Conservation (phyloP, 306 rosid genomes). For the Vigna reflexopilosa region DNA sequence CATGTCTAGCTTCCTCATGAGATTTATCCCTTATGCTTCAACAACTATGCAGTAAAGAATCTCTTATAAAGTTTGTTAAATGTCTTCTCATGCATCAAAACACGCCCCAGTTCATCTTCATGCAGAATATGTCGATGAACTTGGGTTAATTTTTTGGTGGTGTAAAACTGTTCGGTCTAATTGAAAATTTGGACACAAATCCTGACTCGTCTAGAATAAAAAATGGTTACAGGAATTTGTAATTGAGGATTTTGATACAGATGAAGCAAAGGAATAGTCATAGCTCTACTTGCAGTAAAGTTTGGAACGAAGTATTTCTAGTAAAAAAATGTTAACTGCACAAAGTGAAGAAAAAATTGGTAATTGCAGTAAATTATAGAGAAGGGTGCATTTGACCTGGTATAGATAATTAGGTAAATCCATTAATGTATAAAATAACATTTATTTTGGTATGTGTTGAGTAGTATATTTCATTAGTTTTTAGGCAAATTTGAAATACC, state of each 20-base stretch:
- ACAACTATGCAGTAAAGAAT: conserved; percentile 50
- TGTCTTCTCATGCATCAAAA: conserved; percentile 23
- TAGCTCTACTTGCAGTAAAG: conserved; percentile 19
- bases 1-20: conserved; percentile 92
- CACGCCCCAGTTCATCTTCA: conserved; percentile 27
- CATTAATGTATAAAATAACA: background rate
- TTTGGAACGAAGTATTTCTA: conserved; percentile 4
- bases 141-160: conserved; percentile 21
- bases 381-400: background rate
- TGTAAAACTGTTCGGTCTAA: conserved; percentile 40
- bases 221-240: conserved; percentile 43
- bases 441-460: background rate
- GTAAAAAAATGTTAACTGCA: background rate
- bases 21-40: conserved; percentile 65
- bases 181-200: conserved; percentile 42
- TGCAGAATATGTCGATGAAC: conserved; percentile 27
- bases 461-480: no score
- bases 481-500: no score
- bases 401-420: background rate
- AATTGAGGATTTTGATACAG: conserved; percentile 31
- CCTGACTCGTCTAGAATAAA: conserved; percentile 46
- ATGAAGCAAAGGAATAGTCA: conserved; percentile 28
- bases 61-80: conserved; percentile 30
- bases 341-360: background rate
- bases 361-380: background rate